Evolutionary conservation across 2,329 filamentous ascomycete genomes (phyloP), one percentile per base, ranked within the genome.

Genomic region (Fusarium sterilihyphosum): DNA sequence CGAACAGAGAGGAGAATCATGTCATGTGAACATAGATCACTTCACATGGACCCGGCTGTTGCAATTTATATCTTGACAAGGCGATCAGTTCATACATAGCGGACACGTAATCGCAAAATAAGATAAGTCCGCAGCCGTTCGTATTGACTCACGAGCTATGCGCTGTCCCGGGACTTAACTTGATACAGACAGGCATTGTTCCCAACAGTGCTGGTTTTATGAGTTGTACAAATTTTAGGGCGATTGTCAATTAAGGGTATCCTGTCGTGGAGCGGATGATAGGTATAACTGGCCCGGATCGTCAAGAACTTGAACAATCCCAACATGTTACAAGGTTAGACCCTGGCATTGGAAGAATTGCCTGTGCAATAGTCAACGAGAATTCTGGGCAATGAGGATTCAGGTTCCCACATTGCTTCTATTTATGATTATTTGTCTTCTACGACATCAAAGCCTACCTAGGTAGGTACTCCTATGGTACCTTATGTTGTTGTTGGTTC

Each of bases 61-160:
- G 18, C 24, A 17, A 53, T 41, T 31, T 20, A 46, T 31, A 67
- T 40, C 20, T 65, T 20, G 46, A 60, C 38, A 33, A 29, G 50
- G 52, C 40, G 24, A 53, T 44, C 40, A 50, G 29, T 38, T 59
- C 46, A 52, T 41, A 68, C 35, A 61, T 41, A 33, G 41, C 58
- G 66, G 71, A 66, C 73, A 77, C 71, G 67, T 67, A 62, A 65
- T 38, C 22, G 43, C 44, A 67, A 54, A 56, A 57, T 59, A 61
- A 50, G 56, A 60, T 35, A 53, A 76, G 58, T 65, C 59, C 58
- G 40, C 33, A 57, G 47, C 56, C 44, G 58, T 58, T 73, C 61
- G 61, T 76, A 67, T 71, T 56, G 57, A 49, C 53, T 54, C 40
- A 61, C 43, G 33, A 58, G 67, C 60, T 69, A 65, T 68, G 73